A percentile compares a stretch with the other conserved stretches of the same genome.
These are phyloP conservation scores for Pseudogymnoascus sp. DNA, from an alignment of 2,329 filamentous ascomycete genomes.

Conservation along the genomic window DNA sequence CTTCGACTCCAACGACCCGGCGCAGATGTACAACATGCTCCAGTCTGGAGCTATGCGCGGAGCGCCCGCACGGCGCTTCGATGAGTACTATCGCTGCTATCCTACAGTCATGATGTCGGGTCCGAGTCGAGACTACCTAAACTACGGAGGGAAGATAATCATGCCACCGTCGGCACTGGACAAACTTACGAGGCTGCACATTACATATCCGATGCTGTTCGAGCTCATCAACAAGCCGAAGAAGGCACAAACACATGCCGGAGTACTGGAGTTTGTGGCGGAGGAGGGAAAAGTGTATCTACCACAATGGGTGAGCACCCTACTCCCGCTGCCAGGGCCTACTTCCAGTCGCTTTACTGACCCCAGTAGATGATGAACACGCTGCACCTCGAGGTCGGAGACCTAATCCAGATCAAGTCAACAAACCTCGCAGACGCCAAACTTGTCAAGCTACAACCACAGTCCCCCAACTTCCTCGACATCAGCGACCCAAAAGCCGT, in stretches of 20 bases:
- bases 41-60: conserved; percentile 19
- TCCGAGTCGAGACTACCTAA: conserved; percentile 77
- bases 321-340: too few species aligned
- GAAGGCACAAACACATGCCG: conserved; percentile 76
- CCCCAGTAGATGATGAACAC: conserved; percentile 84
- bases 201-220: conserved; percentile 95
- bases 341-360: neutral
- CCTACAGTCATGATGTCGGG: conserved; percentile 91
- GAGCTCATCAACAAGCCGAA: conserved; percentile 86
- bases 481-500: conserved; percentile 97
- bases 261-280: conserved; percentile 93
- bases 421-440: conserved; percentile 85
- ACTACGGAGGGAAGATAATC: conserved; percentile 96
- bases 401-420: conserved; percentile 89
- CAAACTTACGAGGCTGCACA: conserved; percentile 91
- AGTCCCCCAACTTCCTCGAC: conserved; percentile 87
- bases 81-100: conserved; percentile 98
- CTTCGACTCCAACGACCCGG: conserved; percentile 24
- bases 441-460: conserved; percentile 93
- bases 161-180: conserved; percentile 93
- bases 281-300: conserved; percentile 96
- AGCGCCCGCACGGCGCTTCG: conserved; percentile 64
- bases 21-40: conserved; percentile 26
- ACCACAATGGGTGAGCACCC: conserved; percentile 71
- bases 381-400: conserved; percentile 78